phyloP scores from a whole-genome alignment of 768 basidiomycete genomes.

The Boletus speciosus region DNA sequence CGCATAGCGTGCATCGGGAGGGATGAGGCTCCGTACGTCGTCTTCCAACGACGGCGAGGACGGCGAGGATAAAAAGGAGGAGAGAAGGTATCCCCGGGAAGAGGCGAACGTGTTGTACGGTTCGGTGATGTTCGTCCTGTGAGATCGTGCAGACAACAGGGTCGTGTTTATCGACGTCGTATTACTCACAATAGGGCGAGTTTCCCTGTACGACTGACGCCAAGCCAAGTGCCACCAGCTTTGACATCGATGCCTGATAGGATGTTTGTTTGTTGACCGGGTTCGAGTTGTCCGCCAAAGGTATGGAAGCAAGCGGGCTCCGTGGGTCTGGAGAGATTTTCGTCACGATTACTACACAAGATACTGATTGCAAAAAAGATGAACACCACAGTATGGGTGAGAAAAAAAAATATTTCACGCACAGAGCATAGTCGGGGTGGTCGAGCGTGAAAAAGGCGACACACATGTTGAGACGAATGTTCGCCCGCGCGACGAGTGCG shows the following conservation, averaged over 20 bases:
- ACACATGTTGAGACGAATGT: constrained; percentile 51
- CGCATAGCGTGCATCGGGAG: constrained; percentile 54
- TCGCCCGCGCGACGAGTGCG: background rate
- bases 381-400: background rate
- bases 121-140: constrained; percentile 86
- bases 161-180: background rate
- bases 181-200: constrained; percentile 66
- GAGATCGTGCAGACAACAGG: background rate
- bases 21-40: constrained; percentile 44
- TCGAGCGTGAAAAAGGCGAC: constrained; percentile 75
- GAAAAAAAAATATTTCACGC: constrained; percentile 6
- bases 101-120: constrained; percentile 43
- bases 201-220: constrained; percentile 60
- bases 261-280: constrained; percentile 33
- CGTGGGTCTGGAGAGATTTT: constrained; percentile 65
- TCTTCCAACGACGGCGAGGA: constrained; percentile 45
- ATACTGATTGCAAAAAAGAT: constrained; percentile 42
- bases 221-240: constrained; percentile 84
- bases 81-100: constrained; percentile 67
- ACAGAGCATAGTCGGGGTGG: constrained; percentile 78
- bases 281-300: constrained; percentile 39
- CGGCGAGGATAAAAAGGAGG: constrained; percentile 62
- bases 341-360: constrained; percentile 75
- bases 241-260: constrained; percentile 72
- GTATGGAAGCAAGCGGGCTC: constrained; percentile 63